Base-by-base conservation (phyloP, 2,329 filamentous ascomycete species). In the Fusarium nematophilum region DNA sequence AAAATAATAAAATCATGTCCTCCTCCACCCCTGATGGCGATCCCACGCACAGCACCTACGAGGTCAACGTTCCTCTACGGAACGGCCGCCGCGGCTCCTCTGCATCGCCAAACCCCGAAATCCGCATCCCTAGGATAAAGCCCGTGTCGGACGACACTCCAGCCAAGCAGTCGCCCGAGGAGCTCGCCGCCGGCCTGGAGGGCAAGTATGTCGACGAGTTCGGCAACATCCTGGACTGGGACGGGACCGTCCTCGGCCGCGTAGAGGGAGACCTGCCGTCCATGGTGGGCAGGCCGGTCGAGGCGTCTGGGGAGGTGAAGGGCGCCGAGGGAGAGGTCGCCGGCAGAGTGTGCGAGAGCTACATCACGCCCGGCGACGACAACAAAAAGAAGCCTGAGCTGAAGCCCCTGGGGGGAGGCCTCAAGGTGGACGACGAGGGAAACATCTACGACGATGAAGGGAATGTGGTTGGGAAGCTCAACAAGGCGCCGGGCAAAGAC, bases 271-370 rank as follows among this genome's bases (percentile, higher is more conserved):
- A 85, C 66, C 72, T 86, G 18, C 83, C 83, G 4, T 78, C 81
- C 39, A 84, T 85, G 79, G 75, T 85, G 6, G 83, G 83, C 26
- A 73, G 78, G 33, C 75, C 75, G 36, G 79, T 85, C 2, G 72
- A 77, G 8, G 69, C 74, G 3, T 73, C 75, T 15, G 83, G 83
- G 13, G 77, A 83, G 59, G 71, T 85, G 4, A 89, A 94, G 8
- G 91, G 94, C 59, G 85, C 88, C 55, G 90, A 94, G 59, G 91
- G 91, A 21, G 90, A 94, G 56, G 87, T 94, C 21, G 83, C 88
- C 54, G 91, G 94, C 78, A 88, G 88, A 73, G 92, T 92, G 66
- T 84, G 83, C 17, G 86, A 87, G 59, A 74, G 76, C 3, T 73
- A 86, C 17, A 58, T 50, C 46, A 34, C 14, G 31, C 17, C 31